Evolutionary conservation across 345 rosid species (phyloP).

Genomic region (Clarkia xantiana): DNA sequence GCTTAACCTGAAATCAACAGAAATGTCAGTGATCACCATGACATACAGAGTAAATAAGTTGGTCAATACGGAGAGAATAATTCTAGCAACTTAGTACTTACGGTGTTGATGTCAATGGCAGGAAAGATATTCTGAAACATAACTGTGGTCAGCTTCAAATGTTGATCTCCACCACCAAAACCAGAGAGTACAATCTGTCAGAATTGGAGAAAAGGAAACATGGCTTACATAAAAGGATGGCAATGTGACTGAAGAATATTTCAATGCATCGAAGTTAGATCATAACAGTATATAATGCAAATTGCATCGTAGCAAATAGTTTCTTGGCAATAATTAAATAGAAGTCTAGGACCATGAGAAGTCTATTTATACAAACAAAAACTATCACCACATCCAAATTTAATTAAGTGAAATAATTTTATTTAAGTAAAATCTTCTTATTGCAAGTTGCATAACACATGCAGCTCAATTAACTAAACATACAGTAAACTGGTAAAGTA

Average conservation of each 20-base stretch:
- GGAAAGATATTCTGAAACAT: constrained; percentile 98
- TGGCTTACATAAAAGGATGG: background rate
- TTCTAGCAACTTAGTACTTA: constrained; percentile 32
- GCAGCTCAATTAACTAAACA: too few relatives aligned
- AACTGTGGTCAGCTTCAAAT: constrained; percentile 66
- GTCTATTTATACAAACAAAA: too few relatives aligned
- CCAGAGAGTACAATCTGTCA: constrained; percentile 89
- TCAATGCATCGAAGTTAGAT: background rate
- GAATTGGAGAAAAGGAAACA: background rate
- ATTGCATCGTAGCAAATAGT: too few relatives aligned
- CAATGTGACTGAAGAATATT: background rate
- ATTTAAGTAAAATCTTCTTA: too few relatives aligned
- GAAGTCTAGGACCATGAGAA: too few relatives aligned
- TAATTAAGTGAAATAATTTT: too few relatives aligned
- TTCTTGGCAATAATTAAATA: too few relatives aligned
- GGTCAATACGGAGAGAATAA: background rate
- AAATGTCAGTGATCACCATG: background rate
- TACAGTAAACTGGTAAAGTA: too few relatives aligned
- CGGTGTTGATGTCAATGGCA: constrained; percentile 80
- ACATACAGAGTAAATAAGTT: too few relatives aligned
- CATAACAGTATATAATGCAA: too few relatives aligned
- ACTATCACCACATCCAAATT: too few relatives aligned
- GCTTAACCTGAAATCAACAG: constrained; percentile 60
- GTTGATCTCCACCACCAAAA: constrained; percentile 75
- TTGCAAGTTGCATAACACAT: too few relatives aligned